Base-by-base conservation (phyloP, 495 filamentous ascomycete species). In the Achaetomiella virescens region DNA sequence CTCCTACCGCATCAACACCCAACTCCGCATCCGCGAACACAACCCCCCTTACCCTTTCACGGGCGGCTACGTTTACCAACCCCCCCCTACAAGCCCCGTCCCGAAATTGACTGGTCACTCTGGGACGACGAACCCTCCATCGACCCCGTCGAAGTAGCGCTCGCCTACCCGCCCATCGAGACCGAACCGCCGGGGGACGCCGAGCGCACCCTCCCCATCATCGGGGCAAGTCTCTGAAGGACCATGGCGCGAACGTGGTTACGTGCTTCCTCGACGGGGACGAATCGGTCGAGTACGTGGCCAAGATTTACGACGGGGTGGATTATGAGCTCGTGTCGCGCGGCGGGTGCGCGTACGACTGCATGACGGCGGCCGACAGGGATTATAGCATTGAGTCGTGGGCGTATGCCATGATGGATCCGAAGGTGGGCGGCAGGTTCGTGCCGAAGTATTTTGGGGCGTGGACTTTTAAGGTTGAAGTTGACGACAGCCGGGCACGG, bases 311-410 rank as follows among this genome's bases (percentile, higher is more conserved):
- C 24, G 48, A 52, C 37, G 36, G 36, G 12, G 48, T 42, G 22
- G 8, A 52, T 9, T 52, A 52, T 6, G 27, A 21, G 7, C 27
- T 17, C 27, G 24, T 12, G 5, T 15, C 47, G 11, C 7, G 47
- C 47, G 14, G 0, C 7, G 3, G 1, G 3, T 10, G 10, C 20
- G 7, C 15, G 20, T n/a, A n/a, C 3, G 48, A 52, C 37, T 29
- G 36, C 15, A 52, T 52, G 37, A 18, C 15, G 1, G 14, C 14
- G 18, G 48, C 48, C 7, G 48, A 52, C 8, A 41, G 22, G 22
- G 48, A 52, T n/a, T 52, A 41, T n/a, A 41, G n/a, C 24, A 52
- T 41, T n/a, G 48, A 52, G 4, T 36, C 48, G 1, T 52, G 48
- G 48, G 48, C 48, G 1, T 52, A 49, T 7, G 8, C 20, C 20